A percentile compares a stretch with the other conserved stretches of the same genome.
Evolutionary conservation across 805 yeast species (phyloP).

Genomic region (Saccharomycopsis sp.): DNA sequence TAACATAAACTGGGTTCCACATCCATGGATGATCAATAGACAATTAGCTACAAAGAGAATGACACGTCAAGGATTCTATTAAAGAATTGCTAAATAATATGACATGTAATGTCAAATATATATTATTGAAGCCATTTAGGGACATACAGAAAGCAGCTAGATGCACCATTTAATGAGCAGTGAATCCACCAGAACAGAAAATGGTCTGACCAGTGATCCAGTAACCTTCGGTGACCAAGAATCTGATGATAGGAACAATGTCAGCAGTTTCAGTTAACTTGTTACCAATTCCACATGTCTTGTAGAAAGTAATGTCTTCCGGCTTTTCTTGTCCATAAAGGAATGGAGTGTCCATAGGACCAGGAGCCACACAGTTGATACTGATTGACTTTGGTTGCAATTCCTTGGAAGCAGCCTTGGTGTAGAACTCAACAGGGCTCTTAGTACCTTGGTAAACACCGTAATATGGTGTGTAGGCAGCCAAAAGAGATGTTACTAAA

Average conservation of each 20-base stretch:
- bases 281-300: constrained; percentile 41
- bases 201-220: constrained; percentile 71
- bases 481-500: constrained; percentile 57
- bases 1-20: too few relatives aligned
- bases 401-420: constrained; percentile 51
- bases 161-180: constrained; percentile 45
- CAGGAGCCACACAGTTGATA: constrained; percentile 55
- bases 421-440: constrained; percentile 47
- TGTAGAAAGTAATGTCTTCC: constrained; percentile 47
- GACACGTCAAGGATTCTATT: too few relatives aligned
- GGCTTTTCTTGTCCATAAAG: constrained; percentile 54
- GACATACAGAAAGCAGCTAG: too few relatives aligned
- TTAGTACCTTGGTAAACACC: constrained; percentile 52
- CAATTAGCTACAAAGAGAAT: too few relatives aligned
- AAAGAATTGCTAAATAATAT: too few relatives aligned
- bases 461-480: constrained; percentile 54
- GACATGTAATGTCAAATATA: too few relatives aligned
- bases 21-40: too few relatives aligned
- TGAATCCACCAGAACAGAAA: constrained; percentile 58
- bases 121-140: too few relatives aligned
- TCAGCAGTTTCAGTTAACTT: constrained; percentile 53
- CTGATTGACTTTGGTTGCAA: constrained; percentile 39
- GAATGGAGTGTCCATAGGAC: constrained; percentile 64
- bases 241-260: constrained; percentile 56
- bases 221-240: constrained; percentile 56